Percentiles rank a stretch among this genome's conserved stretches.
phyloP scores from a whole-genome alignment of 1,284 basidiomycete genomes.

The Ceratobasidium theobromae region DNA sequence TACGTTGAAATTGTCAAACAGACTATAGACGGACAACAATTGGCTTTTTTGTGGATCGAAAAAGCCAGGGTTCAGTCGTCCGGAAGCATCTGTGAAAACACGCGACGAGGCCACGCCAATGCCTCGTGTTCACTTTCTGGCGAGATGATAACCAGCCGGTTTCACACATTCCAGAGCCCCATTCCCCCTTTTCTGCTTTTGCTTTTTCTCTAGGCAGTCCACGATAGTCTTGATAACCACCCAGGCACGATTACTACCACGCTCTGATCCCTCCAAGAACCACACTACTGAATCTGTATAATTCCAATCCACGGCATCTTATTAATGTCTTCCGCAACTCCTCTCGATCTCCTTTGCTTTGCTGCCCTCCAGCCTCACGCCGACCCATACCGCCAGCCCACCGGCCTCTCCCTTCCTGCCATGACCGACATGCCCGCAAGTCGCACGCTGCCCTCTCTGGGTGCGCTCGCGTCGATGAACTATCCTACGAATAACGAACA shows the following conservation, averaged over 20 bases:
- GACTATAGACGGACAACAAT: constrained; percentile 13
- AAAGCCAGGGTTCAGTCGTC: neutral
- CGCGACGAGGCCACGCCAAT: constrained; percentile 17
- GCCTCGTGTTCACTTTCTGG: constrained; percentile 25
- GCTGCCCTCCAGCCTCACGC: constrained; percentile 29
- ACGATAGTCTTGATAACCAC: constrained; percentile 29
- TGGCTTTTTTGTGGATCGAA: constrained; percentile 21
- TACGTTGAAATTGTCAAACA: constrained; percentile 3
- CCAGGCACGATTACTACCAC: constrained; percentile 28
- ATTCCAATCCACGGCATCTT: constrained; percentile 21
- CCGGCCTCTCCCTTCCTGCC: neutral
- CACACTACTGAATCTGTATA: constrained; percentile 20
- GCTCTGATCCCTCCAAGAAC: constrained; percentile 28
- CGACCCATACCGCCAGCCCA: constrained; percentile 11
- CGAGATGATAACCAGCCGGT: constrained; percentile 31
- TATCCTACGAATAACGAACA: constrained; percentile 16
- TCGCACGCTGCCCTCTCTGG: constrained; percentile 27
- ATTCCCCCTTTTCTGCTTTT: constrained; percentile 28
- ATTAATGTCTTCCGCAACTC: constrained; percentile 27
- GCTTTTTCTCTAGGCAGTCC: constrained; percentile 25
- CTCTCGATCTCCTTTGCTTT: constrained; percentile 29
- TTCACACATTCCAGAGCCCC: constrained; percentile 19
- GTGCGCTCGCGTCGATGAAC: constrained; percentile 26
- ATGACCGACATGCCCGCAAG: constrained; percentile 25
- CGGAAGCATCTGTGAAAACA: constrained; percentile 29